Conservation (phyloP, 2,329 filamentous ascomycete species). For the Paramyrothecium roridum region DNA sequence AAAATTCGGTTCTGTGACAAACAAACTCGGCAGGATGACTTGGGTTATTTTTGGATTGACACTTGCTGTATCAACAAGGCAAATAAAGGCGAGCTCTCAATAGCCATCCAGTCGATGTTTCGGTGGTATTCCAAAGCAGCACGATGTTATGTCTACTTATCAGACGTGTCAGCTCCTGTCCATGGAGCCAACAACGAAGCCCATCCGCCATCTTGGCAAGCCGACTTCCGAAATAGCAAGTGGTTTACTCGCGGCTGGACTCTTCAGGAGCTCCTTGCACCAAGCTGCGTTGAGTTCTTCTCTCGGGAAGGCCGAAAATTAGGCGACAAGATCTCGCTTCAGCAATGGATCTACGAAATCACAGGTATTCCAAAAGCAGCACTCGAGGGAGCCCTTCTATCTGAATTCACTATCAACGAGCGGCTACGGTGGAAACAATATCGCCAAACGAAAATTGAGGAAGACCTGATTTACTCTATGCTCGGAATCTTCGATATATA, state of each 20-base stretch:
- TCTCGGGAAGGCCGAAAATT: neutral
- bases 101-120: slow-evolving; percentile 18
- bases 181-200: neutral
- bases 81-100: slow-evolving; percentile 10
- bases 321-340: slow-evolving; percentile 2
- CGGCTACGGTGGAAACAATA: slow-evolving; percentile 19
- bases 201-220: neutral
- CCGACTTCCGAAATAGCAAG: neutral
- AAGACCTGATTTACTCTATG: slow-evolving; percentile 20
- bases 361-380: slow-evolving; percentile 1
- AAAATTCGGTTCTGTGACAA: slow-evolving; percentile 10
- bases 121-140: slow-evolving; percentile 10
- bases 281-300: slow-evolving; percentile 3
- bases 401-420: slow-evolving; percentile 7
- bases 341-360: neutral
- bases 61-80: slow-evolving; percentile 18
- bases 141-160: slow-evolving; percentile 10
- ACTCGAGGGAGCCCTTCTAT: slow-evolving; percentile 1
- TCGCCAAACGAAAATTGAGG: slow-evolving; percentile 12
- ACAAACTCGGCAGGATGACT: neutral
- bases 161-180: neutral
- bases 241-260: neutral
- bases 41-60: slow-evolving; percentile 12
- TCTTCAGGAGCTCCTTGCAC: neutral
- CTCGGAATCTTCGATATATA: slow-evolving; percentile 21